phyloP scores from a whole-genome alignment of 352 stramenopile species.

The Globisporangium abappressorium region DNA sequence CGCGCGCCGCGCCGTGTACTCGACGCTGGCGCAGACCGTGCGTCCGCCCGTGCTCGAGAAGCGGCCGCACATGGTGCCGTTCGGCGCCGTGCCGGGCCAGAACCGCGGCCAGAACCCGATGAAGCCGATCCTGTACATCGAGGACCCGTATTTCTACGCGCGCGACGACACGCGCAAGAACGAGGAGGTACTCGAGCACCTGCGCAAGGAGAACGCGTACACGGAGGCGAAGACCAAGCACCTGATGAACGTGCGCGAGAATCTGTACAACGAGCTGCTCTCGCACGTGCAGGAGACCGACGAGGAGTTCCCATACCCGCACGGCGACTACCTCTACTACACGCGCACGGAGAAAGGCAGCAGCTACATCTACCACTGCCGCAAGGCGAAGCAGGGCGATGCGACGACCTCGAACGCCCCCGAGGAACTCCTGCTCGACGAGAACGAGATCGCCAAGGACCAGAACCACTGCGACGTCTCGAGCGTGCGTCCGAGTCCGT shows the following conservation, averaged over 20 bases:
- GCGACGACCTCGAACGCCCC: slow-evolving; percentile 41
- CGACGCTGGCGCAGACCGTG: slow-evolving; percentile 36
- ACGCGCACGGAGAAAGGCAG: slow-evolving; percentile 85
- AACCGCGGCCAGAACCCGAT: slow-evolving; percentile 87
- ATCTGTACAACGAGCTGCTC: slow-evolving; percentile 93
- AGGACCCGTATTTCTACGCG: slow-evolving; percentile 96
- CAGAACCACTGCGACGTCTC: slow-evolving; percentile 85
- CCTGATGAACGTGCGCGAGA: slow-evolving; percentile 71
- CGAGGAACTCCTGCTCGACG: slow-evolving; percentile 93
- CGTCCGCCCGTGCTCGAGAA: slow-evolving; percentile 65
- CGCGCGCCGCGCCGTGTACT: slow-evolving; percentile 59
- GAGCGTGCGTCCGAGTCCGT: slow-evolving; percentile 77
- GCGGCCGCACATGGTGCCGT: slow-evolving; percentile 77
- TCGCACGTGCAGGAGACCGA: slow-evolving; percentile 89
- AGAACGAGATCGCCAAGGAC: slow-evolving; percentile 89
- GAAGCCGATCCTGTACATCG: slow-evolving; percentile 84
- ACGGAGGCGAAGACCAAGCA: slow-evolving; percentile 85
- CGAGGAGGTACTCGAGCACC: slow-evolving; percentile 89
- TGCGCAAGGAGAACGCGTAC: slow-evolving; percentile 94
- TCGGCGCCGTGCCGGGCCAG: slow-evolving; percentile 71
- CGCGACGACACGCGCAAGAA: slow-evolving; percentile 92
- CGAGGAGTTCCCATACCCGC: slow-evolving; percentile 76
- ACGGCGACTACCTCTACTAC: slow-evolving; percentile 87
- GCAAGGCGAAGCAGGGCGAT: slow-evolving; percentile 51
- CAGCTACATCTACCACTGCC: slow-evolving; percentile 77